Conservation (phyloP, 805 yeast species). For the Lipomyces oligophaga region DNA sequence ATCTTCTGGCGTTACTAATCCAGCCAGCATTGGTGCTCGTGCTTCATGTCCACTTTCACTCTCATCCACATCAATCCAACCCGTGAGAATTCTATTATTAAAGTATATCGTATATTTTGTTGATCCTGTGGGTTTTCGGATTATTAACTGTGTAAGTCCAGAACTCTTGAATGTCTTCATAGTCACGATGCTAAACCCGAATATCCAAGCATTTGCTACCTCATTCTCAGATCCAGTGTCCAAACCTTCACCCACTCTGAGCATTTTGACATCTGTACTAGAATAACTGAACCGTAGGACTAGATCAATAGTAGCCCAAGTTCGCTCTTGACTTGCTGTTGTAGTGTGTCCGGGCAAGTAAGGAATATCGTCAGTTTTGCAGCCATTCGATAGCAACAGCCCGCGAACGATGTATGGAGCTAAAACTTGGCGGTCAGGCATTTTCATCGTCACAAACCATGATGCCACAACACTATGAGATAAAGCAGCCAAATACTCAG, state of each 20-base stretch:
- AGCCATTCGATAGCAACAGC: conserved; percentile 45
- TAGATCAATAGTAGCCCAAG: conserved; percentile 63
- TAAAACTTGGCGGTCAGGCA: conserved; percentile 55
- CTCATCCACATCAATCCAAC: conserved; percentile 19
- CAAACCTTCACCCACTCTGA: conserved; percentile 30
- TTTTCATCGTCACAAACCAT: conserved; percentile 65
- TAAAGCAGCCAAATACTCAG: conserved; percentile 57
- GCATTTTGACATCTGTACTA: conserved; percentile 53
- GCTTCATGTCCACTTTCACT: neutral
- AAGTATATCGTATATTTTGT: conserved; percentile 46
- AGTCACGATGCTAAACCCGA: conserved; percentile 55
- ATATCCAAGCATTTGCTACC: conserved; percentile 51
- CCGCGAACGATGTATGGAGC: conserved; percentile 62
- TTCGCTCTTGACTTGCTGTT: conserved; percentile 46
- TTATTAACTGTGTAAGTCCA: conserved; percentile 37
- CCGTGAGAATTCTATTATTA: conserved; percentile 41
- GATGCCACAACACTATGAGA: conserved; percentile 65
- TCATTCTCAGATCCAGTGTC: conserved; percentile 22
- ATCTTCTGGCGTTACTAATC: conserved; percentile 13
- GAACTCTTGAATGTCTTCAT: conserved; percentile 47
- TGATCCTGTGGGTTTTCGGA: conserved; percentile 67
- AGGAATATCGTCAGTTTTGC: conserved; percentile 31
- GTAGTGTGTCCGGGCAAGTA: conserved; percentile 13
- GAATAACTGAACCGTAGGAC: conserved; percentile 63
- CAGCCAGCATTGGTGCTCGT: neutral